Percentiles rank a stretch among this genome's conserved stretches.
phyloP scores from a whole-genome alignment of 73 alveolate species.

The Stentor roeselii region DNA sequence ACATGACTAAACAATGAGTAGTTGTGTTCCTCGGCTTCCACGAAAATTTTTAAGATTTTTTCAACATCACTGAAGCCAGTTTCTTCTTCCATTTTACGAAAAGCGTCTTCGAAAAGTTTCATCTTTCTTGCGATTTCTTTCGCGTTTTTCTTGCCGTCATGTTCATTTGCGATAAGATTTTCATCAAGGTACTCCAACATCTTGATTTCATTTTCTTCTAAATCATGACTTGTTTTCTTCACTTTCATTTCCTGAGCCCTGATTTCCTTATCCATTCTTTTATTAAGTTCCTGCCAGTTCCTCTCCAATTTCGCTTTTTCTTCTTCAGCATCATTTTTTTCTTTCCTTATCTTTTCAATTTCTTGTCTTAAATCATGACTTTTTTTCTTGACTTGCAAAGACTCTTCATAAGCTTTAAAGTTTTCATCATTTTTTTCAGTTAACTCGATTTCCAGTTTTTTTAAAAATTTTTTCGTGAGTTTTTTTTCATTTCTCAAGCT shows the following conservation, averaged over 20 bases:
- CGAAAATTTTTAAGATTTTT: constrained; percentile 49
- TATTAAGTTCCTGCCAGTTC: constrained; percentile 37
- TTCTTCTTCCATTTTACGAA: constrained; percentile 52
- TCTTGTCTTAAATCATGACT: constrained; percentile 42
- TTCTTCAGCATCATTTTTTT: constrained; percentile 67
- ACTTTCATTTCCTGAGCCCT: constrained; percentile 30
- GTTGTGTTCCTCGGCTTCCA: constrained; percentile 62
- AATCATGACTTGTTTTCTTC: not conserved
- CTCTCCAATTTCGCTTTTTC: constrained; percentile 57
- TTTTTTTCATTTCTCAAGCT: constrained; percentile 66
- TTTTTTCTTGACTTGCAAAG: not conserved
- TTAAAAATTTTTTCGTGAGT: constrained; percentile 67
- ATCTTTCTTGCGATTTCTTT: constrained; percentile 48
- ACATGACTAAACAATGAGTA: constrained; percentile 35
- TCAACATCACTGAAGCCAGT: constrained; percentile 58
- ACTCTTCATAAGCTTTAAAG: constrained; percentile 16
- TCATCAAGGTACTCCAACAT: not conserved
- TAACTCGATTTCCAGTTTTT: constrained; percentile 65
- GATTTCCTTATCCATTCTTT: constrained; percentile 41
- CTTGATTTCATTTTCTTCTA: constrained; percentile 23
- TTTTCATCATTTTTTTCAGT: constrained; percentile 66
- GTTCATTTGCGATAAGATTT: constrained; percentile 28
- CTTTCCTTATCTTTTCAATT: constrained; percentile 59
- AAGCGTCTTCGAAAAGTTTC: constrained; percentile 59
- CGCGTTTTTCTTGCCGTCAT: constrained; percentile 22